A percentile compares a stretch with the other conserved stretches of the same genome.
Evolutionary conservation across 192 early-diverging fungal genomes (phyloP).

Genomic region (Coemansia sp.): DNA sequence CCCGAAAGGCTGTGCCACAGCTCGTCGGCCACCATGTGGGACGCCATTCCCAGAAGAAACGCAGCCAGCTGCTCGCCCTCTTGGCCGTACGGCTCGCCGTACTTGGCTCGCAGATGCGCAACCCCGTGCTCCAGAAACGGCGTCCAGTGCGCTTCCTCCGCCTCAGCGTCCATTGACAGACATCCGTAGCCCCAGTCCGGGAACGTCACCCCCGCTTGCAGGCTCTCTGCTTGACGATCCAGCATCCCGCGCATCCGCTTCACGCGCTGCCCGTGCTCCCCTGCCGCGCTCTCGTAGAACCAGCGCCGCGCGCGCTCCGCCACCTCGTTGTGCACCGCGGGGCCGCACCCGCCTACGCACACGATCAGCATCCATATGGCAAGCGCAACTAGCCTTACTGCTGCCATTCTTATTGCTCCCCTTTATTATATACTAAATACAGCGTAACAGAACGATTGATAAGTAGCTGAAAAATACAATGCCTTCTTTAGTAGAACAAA

Average conservation of each 20-base stretch:
- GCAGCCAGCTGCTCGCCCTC: conserved; percentile 37
- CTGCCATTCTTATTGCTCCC: neutral
- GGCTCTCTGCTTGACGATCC: conserved; percentile 29
- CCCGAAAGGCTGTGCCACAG: conserved; percentile 53
- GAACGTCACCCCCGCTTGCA: conserved; percentile 50
- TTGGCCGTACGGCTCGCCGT: conserved; percentile 18
- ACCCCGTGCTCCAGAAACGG: conserved; percentile 47
- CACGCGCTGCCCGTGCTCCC: conserved; percentile 1
- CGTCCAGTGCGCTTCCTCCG: conserved; percentile 54
- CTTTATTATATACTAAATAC: neutral
- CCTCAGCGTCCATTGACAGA: conserved; percentile 46
- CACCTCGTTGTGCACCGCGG: conserved; percentile 54
- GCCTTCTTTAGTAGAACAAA: too few relatives aligned
- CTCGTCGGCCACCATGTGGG: conserved; percentile 54
- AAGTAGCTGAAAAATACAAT: too few relatives aligned
- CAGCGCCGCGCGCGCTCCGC: conserved; percentile 53
- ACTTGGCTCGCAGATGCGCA: conserved; percentile 15
- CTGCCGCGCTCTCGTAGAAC: conserved; percentile 17
- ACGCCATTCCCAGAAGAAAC: conserved; percentile 50
- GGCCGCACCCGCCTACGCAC: conserved; percentile 35
- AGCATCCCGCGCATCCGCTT: conserved; percentile 24
- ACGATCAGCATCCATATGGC: neutral
- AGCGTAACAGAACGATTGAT: too few relatives aligned
- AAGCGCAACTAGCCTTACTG: neutral
- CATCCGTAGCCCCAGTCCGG: conserved; percentile 58